These are phyloP conservation scores for Paramyrothecium sp. DNA, from an alignment of 2,329 filamentous ascomycete genomes.

Conservation along the genomic window DNA sequence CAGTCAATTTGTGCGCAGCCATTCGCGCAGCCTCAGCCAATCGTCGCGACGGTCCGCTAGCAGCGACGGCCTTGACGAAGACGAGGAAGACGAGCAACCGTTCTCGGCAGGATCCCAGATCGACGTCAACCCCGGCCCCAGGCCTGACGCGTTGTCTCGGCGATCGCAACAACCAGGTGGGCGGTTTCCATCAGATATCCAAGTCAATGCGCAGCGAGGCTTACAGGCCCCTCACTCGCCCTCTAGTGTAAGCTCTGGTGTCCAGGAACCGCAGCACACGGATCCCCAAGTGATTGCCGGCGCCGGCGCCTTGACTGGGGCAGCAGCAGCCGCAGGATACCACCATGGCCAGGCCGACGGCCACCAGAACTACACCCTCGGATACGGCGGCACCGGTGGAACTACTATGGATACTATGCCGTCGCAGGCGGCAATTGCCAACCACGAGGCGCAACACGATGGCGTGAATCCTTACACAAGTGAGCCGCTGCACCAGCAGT, in stretches of 20 bases:
- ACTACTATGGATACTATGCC: slow-evolving; percentile 47
- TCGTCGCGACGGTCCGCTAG: slow-evolving; percentile 61
- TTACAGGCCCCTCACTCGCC: slow-evolving; percentile 78
- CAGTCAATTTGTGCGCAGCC: slow-evolving; percentile 79
- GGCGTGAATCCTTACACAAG: slow-evolving; percentile 58
- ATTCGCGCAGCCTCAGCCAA: slow-evolving; percentile 75
- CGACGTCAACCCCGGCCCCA: slow-evolving; percentile 43
- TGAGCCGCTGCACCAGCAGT: slow-evolving; percentile 31
- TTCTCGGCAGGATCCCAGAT: slow-evolving; percentile 53
- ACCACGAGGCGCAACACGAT: slow-evolving; percentile 50
- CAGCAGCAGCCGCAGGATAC: slow-evolving; percentile 26
- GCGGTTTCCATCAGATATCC: slow-evolving; percentile 92
- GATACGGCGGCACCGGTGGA: slow-evolving; percentile 45
- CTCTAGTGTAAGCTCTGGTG: slow-evolving; percentile 76
- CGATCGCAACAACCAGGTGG: slow-evolving; percentile 83
- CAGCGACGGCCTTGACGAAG: slow-evolving; percentile 79
- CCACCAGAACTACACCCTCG: slow-evolving; percentile 17
- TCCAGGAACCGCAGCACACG: slow-evolving; percentile 31
- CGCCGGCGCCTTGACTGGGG: slow-evolving; percentile 49
- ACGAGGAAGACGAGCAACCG: slow-evolving; percentile 67
- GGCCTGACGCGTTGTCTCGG: slow-evolving; percentile 51
- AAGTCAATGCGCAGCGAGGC: slow-evolving; percentile 74
- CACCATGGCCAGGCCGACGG: slow-evolving; percentile 20
- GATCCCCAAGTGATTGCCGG: slow-evolving; percentile 61
- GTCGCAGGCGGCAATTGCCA: slow-evolving; percentile 49